Percentiles rank a stretch among this genome's conserved stretches.
phyloP scores from a whole-genome alignment of 2,329 filamentous ascomycete species.

The Lecanicillium sp. region DNA sequence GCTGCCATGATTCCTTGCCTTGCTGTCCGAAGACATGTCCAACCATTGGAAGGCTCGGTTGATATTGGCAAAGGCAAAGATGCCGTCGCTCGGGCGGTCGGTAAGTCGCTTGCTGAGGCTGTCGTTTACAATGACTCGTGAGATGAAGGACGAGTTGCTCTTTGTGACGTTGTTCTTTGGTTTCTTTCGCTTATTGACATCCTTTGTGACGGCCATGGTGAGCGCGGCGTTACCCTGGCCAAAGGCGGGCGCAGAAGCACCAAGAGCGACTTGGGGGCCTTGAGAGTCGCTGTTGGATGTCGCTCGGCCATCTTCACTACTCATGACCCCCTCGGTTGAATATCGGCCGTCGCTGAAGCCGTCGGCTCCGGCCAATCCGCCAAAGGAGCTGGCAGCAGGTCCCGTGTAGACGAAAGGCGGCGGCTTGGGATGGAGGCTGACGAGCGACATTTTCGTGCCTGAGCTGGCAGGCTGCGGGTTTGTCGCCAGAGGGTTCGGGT shows the following conservation, averaged over 20 bases:
- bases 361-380: constrained; percentile 42
- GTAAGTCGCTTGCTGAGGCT: constrained; percentile 68
- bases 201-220: constrained; percentile 56
- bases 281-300: constrained; percentile 48
- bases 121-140: constrained; percentile 90
- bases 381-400: constrained; percentile 44
- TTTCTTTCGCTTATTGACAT: constrained; percentile 76
- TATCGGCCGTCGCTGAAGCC: constrained; percentile 53
- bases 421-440: constrained; percentile 59
- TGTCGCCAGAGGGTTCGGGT: constrained; percentile 86
- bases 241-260: constrained; percentile 58
- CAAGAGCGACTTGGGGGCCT: constrained; percentile 34
- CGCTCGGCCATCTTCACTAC: constrained; percentile 50
- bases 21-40: constrained; percentile 70
- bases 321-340: constrained; percentile 54
- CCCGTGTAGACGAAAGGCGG: constrained; percentile 51
- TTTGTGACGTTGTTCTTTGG: constrained; percentile 98
- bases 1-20: constrained; percentile 39
- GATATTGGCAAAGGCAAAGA: constrained; percentile 92
- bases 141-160: constrained; percentile 97
- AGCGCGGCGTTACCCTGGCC: constrained; percentile 80
- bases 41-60: constrained; percentile 96
- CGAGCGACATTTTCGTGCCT: constrained; percentile 77
- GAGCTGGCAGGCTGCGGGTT: constrained; percentile 74
- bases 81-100: constrained; percentile 70